Base-by-base conservation (phyloP, 2,329 filamentous ascomycete species). In the Pleoardoris graminearum region DNA sequence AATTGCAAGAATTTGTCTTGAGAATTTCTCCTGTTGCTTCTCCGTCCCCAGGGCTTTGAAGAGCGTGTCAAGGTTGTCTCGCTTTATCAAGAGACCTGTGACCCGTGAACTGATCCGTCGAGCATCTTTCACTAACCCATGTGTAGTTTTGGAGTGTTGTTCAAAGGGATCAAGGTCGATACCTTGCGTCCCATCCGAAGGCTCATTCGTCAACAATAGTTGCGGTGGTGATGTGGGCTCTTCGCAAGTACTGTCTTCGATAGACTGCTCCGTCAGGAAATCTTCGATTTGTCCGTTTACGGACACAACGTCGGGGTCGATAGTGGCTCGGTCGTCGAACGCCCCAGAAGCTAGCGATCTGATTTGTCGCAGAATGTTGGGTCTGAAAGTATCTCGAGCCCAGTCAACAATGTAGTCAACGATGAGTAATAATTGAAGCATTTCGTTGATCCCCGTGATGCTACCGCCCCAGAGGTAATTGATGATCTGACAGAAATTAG, bases 401-500 rank as follows among this genome's bases (percentile, higher is more conserved):
- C 61, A 62, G 38, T 62, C 59, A n/a, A 64, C 30, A n/a, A 65
- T 60, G 19, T 53, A 61, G 43, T 65, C 60, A 33, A 63, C 37
- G 29, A 65, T 59, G 11, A 62, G 57, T 23, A 65, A 32, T 11
- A 65, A 38, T 47, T 63, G 60, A 21, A 65, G 50, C 22, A 54
- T 50, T 23, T 58, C 57, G 21, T 65, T 54, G 19, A 35, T 6
- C n/a, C 39, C 25, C 16, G 37, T 61, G 3, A 63, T 59, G 30
- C 51, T 56, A 3, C 60, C 62, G 35, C 55, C 41, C 62, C 62
- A 65, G 19, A 65, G 36, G 12, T 50, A 38, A 22, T 45, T 50
- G 35, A 54, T 50, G 3, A 41, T 3, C 54, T 57, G 44, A 21
- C 8, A 38, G 22, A 47, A n/a, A 3, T 47, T 43, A 36, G 50